These are phyloP conservation scores for Phaffia australis DNA, from an alignment of 768 basidiomycete genomes.

Conservation along the genomic window DNA sequence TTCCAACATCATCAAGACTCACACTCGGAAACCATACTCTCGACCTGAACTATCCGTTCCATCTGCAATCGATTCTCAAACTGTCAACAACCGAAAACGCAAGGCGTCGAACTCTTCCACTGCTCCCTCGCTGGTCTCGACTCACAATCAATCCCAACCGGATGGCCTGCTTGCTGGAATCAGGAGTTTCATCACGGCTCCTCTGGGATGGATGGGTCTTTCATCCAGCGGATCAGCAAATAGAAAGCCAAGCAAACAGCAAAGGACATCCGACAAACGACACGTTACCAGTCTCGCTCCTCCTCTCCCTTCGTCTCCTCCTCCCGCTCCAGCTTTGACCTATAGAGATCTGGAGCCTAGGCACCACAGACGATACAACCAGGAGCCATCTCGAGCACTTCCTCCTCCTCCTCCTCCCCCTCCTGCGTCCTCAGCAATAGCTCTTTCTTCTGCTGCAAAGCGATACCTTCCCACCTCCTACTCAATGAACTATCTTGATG, in stretches of 20 bases:
- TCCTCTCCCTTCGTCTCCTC: neutral
- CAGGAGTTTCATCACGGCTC: conserved; percentile 18
- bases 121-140: neutral
- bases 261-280: neutral
- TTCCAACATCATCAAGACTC: no score
- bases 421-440: neutral
- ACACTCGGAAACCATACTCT: no score
- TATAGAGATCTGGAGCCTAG: neutral
- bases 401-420: conserved; percentile 4
- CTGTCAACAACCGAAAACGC: no score
- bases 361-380: neutral
- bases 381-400: conserved; percentile 6
- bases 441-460: conserved; percentile 5
- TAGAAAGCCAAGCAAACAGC: neutral
- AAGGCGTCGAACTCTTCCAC: neutral
- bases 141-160: neutral
- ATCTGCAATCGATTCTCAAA: no score
- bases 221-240: neutral
- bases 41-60: no score
- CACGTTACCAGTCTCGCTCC: neutral
- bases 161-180: conserved; percentile 18
- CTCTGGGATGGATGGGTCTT: neutral
- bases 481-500: conserved; percentile 21
- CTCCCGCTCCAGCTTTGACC: neutral
- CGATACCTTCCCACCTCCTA: conserved; percentile 12